phyloP scores from a whole-genome alignment of 2,329 filamentous ascomycete genomes.

The Fonsecaea pedrosoi region DNA sequence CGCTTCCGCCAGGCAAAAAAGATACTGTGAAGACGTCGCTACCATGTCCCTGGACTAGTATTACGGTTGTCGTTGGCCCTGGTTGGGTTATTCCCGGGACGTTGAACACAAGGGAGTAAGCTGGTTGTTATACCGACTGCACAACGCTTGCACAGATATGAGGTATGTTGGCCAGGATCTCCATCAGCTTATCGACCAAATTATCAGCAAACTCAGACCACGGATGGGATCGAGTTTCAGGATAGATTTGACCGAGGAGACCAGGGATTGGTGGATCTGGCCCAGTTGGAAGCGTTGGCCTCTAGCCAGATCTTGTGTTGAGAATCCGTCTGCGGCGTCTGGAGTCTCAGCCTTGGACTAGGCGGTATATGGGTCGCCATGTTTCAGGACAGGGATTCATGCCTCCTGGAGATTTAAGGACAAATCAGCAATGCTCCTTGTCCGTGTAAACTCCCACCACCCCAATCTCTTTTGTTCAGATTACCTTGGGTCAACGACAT shows the following conservation, averaged over 20 bases:
- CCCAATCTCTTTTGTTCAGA: slow-evolving; percentile 19
- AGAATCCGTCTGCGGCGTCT: background rate
- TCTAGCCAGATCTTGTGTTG: slow-evolving; percentile 9
- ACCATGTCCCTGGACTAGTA: slow-evolving; percentile 21
- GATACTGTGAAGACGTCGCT: slow-evolving; percentile 31
- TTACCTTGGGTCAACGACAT: slow-evolving; percentile 6
- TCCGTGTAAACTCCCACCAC: slow-evolving; percentile 7
- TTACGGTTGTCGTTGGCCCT: background rate
- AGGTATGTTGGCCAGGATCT: no score
- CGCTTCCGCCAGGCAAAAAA: slow-evolving; percentile 19
- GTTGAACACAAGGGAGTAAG: background rate
- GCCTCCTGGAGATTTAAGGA: slow-evolving; percentile 22
- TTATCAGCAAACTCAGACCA: slow-evolving; percentile 1
- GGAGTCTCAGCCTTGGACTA: slow-evolving; percentile 11
- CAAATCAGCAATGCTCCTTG: slow-evolving; percentile 20
- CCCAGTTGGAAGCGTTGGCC: background rate
- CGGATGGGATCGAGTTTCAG: background rate
- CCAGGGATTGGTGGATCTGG: slow-evolving; percentile 19
- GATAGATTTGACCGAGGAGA: slow-evolving; percentile 1
- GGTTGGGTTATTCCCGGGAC: background rate
- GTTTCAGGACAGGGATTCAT: slow-evolving; percentile 24
- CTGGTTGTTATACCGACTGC: slow-evolving; percentile 1
- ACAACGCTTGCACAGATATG: background rate
- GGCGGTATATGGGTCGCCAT: background rate
- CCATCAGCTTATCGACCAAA: background rate